Conservation (phyloP, 768 basidiomycete genomes). For the Ramaria sp. region DNA sequence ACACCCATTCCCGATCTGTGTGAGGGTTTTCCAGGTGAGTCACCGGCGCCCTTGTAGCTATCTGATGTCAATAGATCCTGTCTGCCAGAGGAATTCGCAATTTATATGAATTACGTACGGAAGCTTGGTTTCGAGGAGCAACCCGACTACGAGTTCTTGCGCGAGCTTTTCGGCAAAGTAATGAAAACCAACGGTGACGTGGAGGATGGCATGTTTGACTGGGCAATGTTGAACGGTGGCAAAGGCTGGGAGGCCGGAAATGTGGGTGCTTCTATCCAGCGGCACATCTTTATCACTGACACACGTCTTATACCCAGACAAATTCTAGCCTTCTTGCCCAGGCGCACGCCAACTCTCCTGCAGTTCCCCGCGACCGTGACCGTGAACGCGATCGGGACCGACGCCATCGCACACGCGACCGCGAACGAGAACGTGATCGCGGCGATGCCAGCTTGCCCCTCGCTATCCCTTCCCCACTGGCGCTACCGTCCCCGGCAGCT, state of each 20-base stretch:
- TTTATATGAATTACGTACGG: slow-evolving; percentile 99
- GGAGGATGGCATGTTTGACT: slow-evolving; percentile 91
- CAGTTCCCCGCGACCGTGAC: slow-evolving; percentile 32
- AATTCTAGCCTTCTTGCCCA: slow-evolving; percentile 34
- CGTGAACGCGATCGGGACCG: slow-evolving; percentile 30
- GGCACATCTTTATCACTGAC: slow-evolving; percentile 20
- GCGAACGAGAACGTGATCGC: slow-evolving; percentile 32
- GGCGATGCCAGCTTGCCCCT: slow-evolving; percentile 35
- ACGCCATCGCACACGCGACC: slow-evolving; percentile 28
- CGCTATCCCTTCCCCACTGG: slow-evolving; percentile 40
- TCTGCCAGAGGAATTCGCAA: slow-evolving; percentile 82
- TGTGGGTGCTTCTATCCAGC: slow-evolving; percentile 35
- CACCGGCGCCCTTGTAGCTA: slow-evolving; percentile 3
- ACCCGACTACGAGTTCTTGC: slow-evolving; percentile 96
- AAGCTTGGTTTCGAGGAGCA: slow-evolving; percentile 97
- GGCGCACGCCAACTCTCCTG: slow-evolving; percentile 35
- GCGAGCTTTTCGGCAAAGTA: slow-evolving; percentile 89
- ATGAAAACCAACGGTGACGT: slow-evolving; percentile 78
- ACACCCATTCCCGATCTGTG: slow-evolving; percentile 88
- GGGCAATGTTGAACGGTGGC: slow-evolving; percentile 90
- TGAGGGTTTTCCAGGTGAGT: slow-evolving; percentile 90
- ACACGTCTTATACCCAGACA: slow-evolving; percentile 21
- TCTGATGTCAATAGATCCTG: background rate
- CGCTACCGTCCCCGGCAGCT: slow-evolving; percentile 52
- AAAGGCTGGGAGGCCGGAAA: slow-evolving; percentile 92